Percentiles rank a stretch among this genome's conserved stretches.
Conservation (phyloP, 78 protist genomes). For the Guillardia theta region DNA sequence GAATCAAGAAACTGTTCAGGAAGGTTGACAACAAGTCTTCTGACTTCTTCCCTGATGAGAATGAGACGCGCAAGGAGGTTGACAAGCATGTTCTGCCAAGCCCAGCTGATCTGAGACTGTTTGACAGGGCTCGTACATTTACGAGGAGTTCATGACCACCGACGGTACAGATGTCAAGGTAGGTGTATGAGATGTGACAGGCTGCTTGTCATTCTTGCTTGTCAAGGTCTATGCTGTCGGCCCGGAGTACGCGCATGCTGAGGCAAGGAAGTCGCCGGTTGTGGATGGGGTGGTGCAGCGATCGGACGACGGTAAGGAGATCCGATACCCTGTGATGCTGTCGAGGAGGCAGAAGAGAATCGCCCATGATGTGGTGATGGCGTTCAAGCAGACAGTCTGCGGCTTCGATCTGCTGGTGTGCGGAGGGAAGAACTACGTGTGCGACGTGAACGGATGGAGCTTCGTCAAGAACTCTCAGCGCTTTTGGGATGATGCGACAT, state of each 20-base stretch:
- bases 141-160: constrained; percentile 73
- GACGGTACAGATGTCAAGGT: constrained; percentile 80
- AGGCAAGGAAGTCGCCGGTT: constrained; percentile 90
- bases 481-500: neutral
- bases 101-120: no score
- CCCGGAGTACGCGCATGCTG: constrained; percentile 85
- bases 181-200: constrained; percentile 27
- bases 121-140: constrained; percentile 75
- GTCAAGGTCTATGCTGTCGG: constrained; percentile 60
- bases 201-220: neutral
- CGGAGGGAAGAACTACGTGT: constrained; percentile 66
- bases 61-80: no score
- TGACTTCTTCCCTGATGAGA: constrained; percentile 52
- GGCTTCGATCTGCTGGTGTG: constrained; percentile 90
- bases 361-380: constrained; percentile 56
- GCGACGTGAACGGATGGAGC: constrained; percentile 96
- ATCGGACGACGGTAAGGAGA: constrained; percentile 79
- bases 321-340: constrained; percentile 66
- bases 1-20: constrained; percentile 84
- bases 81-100: no score
- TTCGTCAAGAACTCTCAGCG: constrained; percentile 78
- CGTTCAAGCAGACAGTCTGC: constrained; percentile 81
- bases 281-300: constrained; percentile 93
- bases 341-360: constrained; percentile 53
- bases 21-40: constrained; percentile 73